Base-by-base conservation (phyloP, 331 rosid genomes). In the Malus hybrid region DNA sequence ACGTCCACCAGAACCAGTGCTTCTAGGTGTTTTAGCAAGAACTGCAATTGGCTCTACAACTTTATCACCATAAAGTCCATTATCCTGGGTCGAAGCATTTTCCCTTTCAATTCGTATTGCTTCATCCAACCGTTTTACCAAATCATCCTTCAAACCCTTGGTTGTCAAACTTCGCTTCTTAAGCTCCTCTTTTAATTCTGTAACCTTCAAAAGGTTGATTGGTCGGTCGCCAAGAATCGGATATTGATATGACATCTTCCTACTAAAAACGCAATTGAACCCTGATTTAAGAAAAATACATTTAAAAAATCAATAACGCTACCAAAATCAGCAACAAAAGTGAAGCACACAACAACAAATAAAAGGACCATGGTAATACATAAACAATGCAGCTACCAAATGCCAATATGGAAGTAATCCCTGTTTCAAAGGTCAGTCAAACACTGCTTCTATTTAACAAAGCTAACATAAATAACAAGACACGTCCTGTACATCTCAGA, bases 131-230 rank as follows among this genome's bases (percentile, higher is more conserved):
- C 97, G 98, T 73, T 67, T 88, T 20, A 95, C 76, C 80, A 95
- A 88, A 78, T 95, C 99, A 56, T 92, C 97, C 88, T 95, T 95
- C 84, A 95, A 79, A 66, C 99, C 99, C 80, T 70, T 90, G 54
- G 85, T 84, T 15, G 87, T 75, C 69, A 95, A 77, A 78, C 56
- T 95, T 78, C 99, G 85, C 79, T 83, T 92, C 89, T 82, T 92
- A 6, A 95, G 88, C 86, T 95, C 99, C 78, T 95, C 99, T 80
- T 81, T 95, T 81, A 95, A 77, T 80, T 87, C 99, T 0, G 92
- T 84, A 78, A 95, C 99, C 87, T 81, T 95, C 99, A 96, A 95
- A 76, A 90, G 97, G 74, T 92, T 83, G 87, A 95, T 77, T 12
- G 99, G 90, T 27, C 92, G 87, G 79, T 89, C 85, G 67, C 88